Conservation (phyloP, 495 filamentous ascomycete genomes). For the Penicillium bialowiezense region DNA sequence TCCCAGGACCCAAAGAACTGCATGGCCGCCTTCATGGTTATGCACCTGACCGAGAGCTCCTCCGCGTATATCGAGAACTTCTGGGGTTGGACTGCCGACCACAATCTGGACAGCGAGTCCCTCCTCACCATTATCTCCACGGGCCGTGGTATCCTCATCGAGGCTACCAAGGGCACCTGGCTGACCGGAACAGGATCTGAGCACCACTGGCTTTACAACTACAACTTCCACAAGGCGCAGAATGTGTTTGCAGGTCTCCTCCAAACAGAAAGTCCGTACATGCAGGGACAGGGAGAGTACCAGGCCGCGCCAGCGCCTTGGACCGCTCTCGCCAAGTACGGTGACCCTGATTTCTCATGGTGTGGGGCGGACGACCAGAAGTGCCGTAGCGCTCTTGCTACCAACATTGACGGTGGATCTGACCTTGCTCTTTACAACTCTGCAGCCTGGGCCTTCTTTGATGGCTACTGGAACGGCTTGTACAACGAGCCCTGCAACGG, state of each 20-base stretch:
- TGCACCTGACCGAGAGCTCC: slow-evolving; percentile 49
- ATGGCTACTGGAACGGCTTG: slow-evolving; percentile 33
- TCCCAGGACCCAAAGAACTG: slow-evolving; percentile 31
- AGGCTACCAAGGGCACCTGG: slow-evolving; percentile 43
- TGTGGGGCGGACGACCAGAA: slow-evolving; percentile 28
- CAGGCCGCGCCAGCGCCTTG: slow-evolving; percentile 43
- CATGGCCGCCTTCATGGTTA: slow-evolving; percentile 49
- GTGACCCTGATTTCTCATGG: slow-evolving; percentile 43
- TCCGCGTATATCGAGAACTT: slow-evolving; percentile 59
- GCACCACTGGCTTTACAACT: slow-evolving; percentile 50
- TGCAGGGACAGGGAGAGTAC: slow-evolving; percentile 37
- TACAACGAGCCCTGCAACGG: slow-evolving; percentile 33
- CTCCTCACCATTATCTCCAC: slow-evolving; percentile 42
- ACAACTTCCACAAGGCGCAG: slow-evolving; percentile 46
- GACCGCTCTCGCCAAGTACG: slow-evolving; percentile 31
- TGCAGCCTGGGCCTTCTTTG: slow-evolving; percentile 53
- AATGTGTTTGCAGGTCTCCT: slow-evolving; percentile 48
- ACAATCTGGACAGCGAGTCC: slow-evolving; percentile 43
- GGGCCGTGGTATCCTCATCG: slow-evolving; percentile 49
- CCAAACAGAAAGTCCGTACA: slow-evolving; percentile 46
- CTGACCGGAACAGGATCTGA: slow-evolving; percentile 43
- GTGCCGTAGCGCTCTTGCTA: slow-evolving; percentile 42
- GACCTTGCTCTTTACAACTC: slow-evolving; percentile 54
- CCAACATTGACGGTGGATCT: slow-evolving; percentile 38
- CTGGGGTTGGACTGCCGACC: slow-evolving; percentile 63